These are phyloP conservation scores for Fusarium sp. DNA, from an alignment of 2,329 filamentous ascomycete genomes.

Conservation along the genomic window DNA sequence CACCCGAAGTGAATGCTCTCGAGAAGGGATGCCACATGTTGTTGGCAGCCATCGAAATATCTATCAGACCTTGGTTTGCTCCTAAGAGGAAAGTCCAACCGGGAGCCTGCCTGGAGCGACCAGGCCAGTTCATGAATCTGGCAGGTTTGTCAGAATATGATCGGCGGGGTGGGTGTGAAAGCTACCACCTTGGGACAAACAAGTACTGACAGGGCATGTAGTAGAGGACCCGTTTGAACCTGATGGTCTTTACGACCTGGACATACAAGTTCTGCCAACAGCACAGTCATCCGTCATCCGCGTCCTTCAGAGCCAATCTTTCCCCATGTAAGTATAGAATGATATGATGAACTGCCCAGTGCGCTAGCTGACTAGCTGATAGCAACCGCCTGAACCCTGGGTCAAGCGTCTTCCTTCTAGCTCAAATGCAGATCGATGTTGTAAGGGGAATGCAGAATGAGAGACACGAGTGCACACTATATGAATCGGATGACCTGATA, in stretches of 20 bases:
- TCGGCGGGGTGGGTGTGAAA: slow-evolving; percentile 42
- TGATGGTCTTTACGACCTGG: slow-evolving; percentile 66
- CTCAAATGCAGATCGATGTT: slow-evolving; percentile 58
- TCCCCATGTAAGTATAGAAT: slow-evolving; percentile 57
- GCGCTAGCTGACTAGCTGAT: slow-evolving; percentile 31
- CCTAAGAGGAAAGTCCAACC: not conserved
- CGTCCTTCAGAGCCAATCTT: slow-evolving; percentile 61
- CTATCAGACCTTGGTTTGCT: slow-evolving; percentile 51
- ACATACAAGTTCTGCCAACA: slow-evolving; percentile 62
- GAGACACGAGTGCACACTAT: slow-evolving; percentile 49
- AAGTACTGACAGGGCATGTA: slow-evolving; percentile 13
- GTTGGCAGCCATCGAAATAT: slow-evolving; percentile 68
- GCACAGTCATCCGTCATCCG: slow-evolving; percentile 60
- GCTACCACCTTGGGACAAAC: not conserved
- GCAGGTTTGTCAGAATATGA: slow-evolving; percentile 25
- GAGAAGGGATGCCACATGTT: slow-evolving; percentile 54
- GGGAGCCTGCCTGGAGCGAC: slow-evolving; percentile 6
- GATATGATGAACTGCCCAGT: not conserved
- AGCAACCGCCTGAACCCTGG: slow-evolving; percentile 61
- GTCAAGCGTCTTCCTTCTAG: slow-evolving; percentile 65
- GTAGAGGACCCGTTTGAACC: slow-evolving; percentile 57
- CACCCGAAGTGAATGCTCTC: slow-evolving; percentile 57
- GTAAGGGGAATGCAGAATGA: slow-evolving; percentile 16
- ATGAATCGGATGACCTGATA: slow-evolving; percentile 69
- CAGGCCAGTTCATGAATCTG: slow-evolving; percentile 12